Evolutionary conservation across 2,329 filamentous ascomycete genomes (phyloP), one percentile per base, ranked within the genome.

Genomic region (Sphaerulina musiva): DNA sequence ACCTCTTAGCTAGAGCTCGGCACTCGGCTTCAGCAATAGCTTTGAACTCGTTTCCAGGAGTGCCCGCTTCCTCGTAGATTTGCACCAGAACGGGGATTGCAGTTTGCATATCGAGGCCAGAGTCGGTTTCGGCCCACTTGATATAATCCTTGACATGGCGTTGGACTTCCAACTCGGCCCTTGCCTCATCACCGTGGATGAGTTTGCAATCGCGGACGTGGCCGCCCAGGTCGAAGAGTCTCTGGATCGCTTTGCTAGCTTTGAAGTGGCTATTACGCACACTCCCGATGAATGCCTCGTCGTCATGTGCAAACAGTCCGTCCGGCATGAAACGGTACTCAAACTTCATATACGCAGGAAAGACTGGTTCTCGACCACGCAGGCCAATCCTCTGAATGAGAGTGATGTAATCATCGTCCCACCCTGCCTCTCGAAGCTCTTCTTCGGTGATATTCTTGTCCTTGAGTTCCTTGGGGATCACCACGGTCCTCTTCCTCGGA

Each of bases 311-410:
- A 66, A 83, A 83, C 1, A 83, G 65, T 7, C 72, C 70, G 7
- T 75, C 70, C 1, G 80, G 80, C 11, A 83, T 64, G 12, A 76
- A 80, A 7, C 69, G 68, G 57, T 82, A 81, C 58, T 82, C 79
- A 47, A 74, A 66, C 43, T 72, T 69, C 79, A 79, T 82, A 56
- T 70, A 69, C 10, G 67, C 64, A 1, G 79, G 78, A 10, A 83
- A 64, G 1, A 83, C 65, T 8, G 80, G 76, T 66, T 82, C 80
- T 49, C 76, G 77, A 12, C 80, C 80, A 41, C 80, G 78, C 69
- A 77, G 74, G 5, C 73, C 73, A 31, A 83, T 73, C 54, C 77
- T 77, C 54, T 76, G 74, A 59, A 78, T 78, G 2, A 83, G 68
- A 34, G 74, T 73, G 40, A 77, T 74, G 51, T 81, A 78, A 49